phyloP scores from a whole-genome alignment of 352 stramenopile species.

The Phytophthora idaei region DNA sequence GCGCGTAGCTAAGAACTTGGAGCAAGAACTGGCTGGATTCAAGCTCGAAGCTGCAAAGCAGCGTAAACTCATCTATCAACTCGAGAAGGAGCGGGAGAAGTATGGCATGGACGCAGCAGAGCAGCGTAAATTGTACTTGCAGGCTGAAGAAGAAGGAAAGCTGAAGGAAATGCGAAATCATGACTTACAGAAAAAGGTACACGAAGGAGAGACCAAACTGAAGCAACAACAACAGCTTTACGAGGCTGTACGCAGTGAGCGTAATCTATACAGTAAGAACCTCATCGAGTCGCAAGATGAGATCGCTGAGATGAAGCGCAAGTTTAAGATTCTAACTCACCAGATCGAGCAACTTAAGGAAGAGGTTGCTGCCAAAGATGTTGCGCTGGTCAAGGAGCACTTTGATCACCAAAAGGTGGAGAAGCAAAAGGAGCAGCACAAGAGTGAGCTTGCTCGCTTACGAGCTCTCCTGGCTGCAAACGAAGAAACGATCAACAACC shows the following conservation, averaged over 20 bases:
- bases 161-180: constrained; percentile 83
- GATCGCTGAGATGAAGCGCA: constrained; percentile 96
- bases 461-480: constrained; percentile 88
- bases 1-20: constrained; percentile 87
- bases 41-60: constrained; percentile 89
- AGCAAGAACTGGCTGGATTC: constrained; percentile 83
- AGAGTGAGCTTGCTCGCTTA: constrained; percentile 92
- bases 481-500: constrained; percentile 94
- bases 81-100: constrained; percentile 94
- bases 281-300: constrained; percentile 96
- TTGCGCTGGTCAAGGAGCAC: constrained; percentile 95
- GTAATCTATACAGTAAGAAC: constrained; percentile 96
- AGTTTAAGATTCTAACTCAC: constrained; percentile 97
- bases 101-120: constrained; percentile 88
- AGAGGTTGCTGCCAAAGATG: constrained; percentile 95
- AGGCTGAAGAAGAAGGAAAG: constrained; percentile 84
- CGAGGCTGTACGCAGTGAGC: constrained; percentile 93
- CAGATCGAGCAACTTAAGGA: constrained; percentile 97
- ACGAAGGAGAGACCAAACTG: constrained; percentile 92
- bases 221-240: constrained; percentile 98
- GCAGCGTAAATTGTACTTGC: constrained; percentile 84
- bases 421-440: constrained; percentile 94
- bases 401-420: constrained; percentile 96
- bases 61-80: constrained; percentile 90
- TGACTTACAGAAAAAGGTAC: constrained; percentile 88